Percentiles rank a stretch among this genome's conserved stretches.
These are phyloP conservation scores for Neocucurbitaria cava DNA, from an alignment of 2,329 filamentous ascomycete genomes.

Conservation along the genomic window DNA sequence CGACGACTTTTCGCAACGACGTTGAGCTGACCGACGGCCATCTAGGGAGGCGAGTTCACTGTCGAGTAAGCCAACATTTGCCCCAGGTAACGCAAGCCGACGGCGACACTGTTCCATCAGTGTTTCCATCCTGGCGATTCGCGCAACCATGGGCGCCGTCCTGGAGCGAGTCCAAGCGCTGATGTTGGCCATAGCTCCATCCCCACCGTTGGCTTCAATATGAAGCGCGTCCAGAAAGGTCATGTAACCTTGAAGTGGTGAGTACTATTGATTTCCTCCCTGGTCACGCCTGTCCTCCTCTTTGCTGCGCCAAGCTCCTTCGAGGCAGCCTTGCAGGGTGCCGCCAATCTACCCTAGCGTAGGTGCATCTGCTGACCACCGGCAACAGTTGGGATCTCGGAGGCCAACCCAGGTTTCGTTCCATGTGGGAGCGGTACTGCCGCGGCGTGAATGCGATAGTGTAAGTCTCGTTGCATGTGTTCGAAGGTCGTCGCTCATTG, in stretches of 20 bases:
- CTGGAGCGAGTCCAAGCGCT: conserved; percentile 42
- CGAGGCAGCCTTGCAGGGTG: conserved; percentile 39
- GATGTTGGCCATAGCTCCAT: conserved; percentile 75
- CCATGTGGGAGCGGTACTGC: conserved; percentile 99
- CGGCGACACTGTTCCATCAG: conserved; percentile 33
- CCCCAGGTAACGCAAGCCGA: conserved; percentile 33
- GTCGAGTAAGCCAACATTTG: conserved; percentile 79
- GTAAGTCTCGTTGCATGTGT: conserved; percentile 53
- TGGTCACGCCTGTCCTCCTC: conserved; percentile 46
- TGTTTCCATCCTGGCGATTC: conserved; percentile 34
- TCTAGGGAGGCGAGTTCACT: conserved; percentile 95
- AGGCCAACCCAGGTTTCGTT: conserved; percentile 93
- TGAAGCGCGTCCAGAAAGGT: conserved; percentile 96
- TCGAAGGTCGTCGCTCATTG: conserved; percentile 33
- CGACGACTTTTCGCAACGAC: conserved; percentile 26
- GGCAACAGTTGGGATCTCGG: conserved; percentile 85
- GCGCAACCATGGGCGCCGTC: conserved; percentile 38
- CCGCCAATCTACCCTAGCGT: conserved; percentile 37
- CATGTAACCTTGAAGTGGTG: conserved; percentile 97
- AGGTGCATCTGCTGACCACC: conserved; percentile 46
- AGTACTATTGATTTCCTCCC: conserved; percentile 44
- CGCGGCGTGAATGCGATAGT: conserved; percentile 97
- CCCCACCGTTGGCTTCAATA: conserved; percentile 98
- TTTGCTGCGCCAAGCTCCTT: conserved; percentile 46
- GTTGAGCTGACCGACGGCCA: conserved; percentile 37